Evolutionary conservation across 177 flowering plant genomes (phyloP).

Genomic region (Vitis hybrid): DNA sequence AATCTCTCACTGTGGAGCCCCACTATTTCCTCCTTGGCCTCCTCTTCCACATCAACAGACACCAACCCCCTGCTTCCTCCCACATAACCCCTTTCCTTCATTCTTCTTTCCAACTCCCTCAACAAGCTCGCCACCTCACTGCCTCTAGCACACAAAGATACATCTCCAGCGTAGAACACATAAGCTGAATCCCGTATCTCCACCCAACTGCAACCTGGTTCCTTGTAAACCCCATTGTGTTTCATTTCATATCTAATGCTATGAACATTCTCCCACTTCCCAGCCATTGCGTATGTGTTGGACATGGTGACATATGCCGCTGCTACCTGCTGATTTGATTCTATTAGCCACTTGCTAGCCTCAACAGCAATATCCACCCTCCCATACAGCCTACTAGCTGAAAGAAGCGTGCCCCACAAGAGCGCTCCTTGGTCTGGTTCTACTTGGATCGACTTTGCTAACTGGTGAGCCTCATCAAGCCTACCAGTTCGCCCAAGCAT

Average conservation of each 20-base stretch:
- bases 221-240: slow-evolving; percentile 45
- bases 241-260: slow-evolving; percentile 52
- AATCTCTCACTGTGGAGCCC: slow-evolving; percentile 68
- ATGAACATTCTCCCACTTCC: slow-evolving; percentile 53
- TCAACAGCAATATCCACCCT: slow-evolving; percentile 61
- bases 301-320: slow-evolving; percentile 64
- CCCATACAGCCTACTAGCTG: slow-evolving; percentile 58
- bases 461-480: slow-evolving; percentile 56
- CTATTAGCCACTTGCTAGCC: slow-evolving; percentile 52
- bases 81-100: slow-evolving; percentile 56
- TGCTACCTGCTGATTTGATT: slow-evolving; percentile 47
- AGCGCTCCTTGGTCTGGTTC: slow-evolving; percentile 38
- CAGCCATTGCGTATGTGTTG: slow-evolving; percentile 52
- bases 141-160: slow-evolving; percentile 29
- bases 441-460: slow-evolving; percentile 40
- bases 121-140: slow-evolving; percentile 36
- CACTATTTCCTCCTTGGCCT: slow-evolving; percentile 48
- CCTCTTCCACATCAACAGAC: slow-evolving; percentile 69
- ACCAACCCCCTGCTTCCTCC: slow-evolving; percentile 41
- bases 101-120: slow-evolving; percentile 45
- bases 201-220: slow-evolving; percentile 80
- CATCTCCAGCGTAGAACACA: slow-evolving; percentile 56
- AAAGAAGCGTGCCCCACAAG: slow-evolving; percentile 66
- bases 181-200: slow-evolving; percentile 47
- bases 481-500: slow-evolving; percentile 67